phyloP scores from a whole-genome alignment of 2,329 filamentous ascomycete species.

The Penicillium sp. region DNA sequence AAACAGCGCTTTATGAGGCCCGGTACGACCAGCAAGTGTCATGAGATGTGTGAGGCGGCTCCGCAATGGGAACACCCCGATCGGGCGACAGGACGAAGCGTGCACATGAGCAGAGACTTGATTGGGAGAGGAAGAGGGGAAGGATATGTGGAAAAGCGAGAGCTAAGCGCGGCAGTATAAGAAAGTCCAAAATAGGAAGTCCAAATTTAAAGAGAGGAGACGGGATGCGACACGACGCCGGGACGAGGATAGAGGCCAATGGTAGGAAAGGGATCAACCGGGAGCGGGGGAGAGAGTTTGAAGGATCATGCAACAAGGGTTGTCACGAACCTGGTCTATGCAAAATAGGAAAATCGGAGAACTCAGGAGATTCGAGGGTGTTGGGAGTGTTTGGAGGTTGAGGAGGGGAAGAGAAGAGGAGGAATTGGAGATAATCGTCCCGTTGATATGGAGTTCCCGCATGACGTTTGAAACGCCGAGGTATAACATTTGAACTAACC shows the following conservation, averaged over 20 bases:
- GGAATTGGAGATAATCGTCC: constrained; percentile 1
- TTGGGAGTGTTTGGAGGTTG: background rate
- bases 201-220: constrained; percentile 5
- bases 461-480: background rate
- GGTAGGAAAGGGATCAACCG: constrained; percentile 17
- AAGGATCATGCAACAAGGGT: constrained; percentile 14
- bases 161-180: constrained; percentile 26
- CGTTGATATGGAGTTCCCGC: background rate
- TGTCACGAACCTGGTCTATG: constrained; percentile 17
- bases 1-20: constrained; percentile 9
- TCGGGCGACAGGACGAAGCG: constrained; percentile 11
- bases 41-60: constrained; percentile 25
- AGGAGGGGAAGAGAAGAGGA: background rate
- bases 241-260: constrained; percentile 8
- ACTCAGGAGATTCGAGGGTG: background rate
- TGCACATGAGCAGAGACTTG: constrained; percentile 12
- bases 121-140: constrained; percentile 15
- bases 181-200: constrained; percentile 11
- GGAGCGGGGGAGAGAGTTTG: constrained; percentile 11
- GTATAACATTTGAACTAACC: no score
- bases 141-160: constrained; percentile 6
- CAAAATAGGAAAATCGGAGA: background rate
- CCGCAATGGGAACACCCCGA: constrained; percentile 15
- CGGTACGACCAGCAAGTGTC: constrained; percentile 14
- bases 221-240: constrained; percentile 16